A percentile compares a stretch with the other conserved stretches of the same genome.
These are phyloP conservation scores for Orobanche coerulescens DNA, from an alignment of 257 asterid species.

Conservation along the genomic window DNA sequence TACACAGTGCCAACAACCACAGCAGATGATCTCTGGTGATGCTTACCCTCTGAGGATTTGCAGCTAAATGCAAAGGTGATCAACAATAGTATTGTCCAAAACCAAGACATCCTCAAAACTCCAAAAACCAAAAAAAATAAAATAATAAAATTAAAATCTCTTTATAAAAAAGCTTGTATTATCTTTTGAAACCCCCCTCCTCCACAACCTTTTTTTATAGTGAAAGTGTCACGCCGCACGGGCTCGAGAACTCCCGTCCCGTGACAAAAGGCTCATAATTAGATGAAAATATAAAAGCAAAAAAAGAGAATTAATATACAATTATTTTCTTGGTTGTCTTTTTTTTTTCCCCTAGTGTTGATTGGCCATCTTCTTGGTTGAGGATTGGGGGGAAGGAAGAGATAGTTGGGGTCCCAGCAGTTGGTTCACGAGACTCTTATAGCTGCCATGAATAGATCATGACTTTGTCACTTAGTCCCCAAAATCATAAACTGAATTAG, in stretches of 20 bases:
- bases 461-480: constrained; percentile 9
- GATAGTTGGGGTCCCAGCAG: constrained; percentile 39
- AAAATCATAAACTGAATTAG: neutral
- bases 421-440: constrained; percentile 42
- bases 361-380: constrained; percentile 23
- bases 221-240: no score
- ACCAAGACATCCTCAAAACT: constrained; percentile 29
- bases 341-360: neutral
- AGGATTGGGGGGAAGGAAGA: constrained; percentile 21
- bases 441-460: constrained; percentile 23
- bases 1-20: constrained; percentile 68
- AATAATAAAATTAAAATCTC: no score
- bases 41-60: constrained; percentile 32
- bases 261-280: neutral
- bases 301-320: neutral
- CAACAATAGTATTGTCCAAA: constrained; percentile 33
- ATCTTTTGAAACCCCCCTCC: neutral
- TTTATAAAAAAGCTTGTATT: neutral
- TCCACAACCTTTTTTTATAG: neutral
- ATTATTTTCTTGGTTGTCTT: neutral
- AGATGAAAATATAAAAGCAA: neutral
- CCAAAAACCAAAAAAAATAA: neutral
- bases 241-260: no score
- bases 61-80: constrained; percentile 21
- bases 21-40: constrained; percentile 40